A percentile compares a stretch with the other conserved stretches of the same genome.
Evolutionary conservation across 1,139 yeast species (phyloP).

Genomic region (Trichomonascaceae sp.): DNA sequence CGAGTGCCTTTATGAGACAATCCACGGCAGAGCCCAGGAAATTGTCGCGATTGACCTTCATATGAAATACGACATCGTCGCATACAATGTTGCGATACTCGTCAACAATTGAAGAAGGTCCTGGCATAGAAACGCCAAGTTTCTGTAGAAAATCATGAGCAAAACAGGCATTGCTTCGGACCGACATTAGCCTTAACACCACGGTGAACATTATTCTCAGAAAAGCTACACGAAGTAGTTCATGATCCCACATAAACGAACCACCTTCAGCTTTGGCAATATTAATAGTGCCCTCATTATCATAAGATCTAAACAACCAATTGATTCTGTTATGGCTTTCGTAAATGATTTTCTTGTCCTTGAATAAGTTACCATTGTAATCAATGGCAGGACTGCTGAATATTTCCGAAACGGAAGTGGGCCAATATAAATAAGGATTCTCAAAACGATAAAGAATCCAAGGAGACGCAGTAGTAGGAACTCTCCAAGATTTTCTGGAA

Average conservation of each 20-base stretch:
- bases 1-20: constrained; percentile 12
- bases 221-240: constrained; percentile 2
- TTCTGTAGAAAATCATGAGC: neutral
- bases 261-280: neutral
- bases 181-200: neutral
- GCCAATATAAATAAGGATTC: constrained; percentile 5
- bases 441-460: constrained; percentile 5
- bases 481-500: neutral
- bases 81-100: constrained; percentile 2
- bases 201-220: constrained; percentile 1
- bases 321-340: constrained; percentile 1
- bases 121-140: neutral
- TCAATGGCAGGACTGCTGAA: neutral
- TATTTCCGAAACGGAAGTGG: neutral
- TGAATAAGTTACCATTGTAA: neutral
- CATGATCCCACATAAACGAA: constrained; percentile 1
- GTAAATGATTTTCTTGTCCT: neutral
- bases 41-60: constrained; percentile 17
- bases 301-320: neutral
- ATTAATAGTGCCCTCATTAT: neutral
- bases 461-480: constrained; percentile 1
- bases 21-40: constrained; percentile 16
- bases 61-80: constrained; percentile 6
- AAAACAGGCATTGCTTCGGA: neutral
- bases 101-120: neutral